These are phyloP conservation scores for Mucor piriformis DNA, from an alignment of 371 early-diverging fungal species.

Conservation along the genomic window DNA sequence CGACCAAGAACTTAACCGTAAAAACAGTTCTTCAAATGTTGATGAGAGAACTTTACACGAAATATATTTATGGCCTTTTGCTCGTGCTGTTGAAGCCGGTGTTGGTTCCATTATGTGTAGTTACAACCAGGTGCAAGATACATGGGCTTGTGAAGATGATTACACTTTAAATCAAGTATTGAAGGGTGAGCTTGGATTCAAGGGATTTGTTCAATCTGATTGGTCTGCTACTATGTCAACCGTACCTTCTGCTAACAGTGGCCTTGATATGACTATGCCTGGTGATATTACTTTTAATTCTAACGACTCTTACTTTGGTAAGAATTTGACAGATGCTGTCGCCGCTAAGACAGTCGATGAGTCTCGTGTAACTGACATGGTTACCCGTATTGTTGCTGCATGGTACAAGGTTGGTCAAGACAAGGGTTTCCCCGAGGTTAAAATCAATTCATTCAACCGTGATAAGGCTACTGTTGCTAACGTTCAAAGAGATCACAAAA, in stretches of 20 bases:
- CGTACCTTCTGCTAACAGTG: constrained; percentile 38
- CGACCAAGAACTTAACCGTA: constrained; percentile 50
- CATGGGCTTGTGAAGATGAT: constrained; percentile 57
- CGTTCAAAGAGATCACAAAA: constrained; percentile 46
- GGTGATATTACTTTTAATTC: constrained; percentile 35
- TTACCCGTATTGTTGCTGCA: constrained; percentile 57
- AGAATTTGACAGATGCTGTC: constrained; percentile 38
- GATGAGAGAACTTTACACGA: constrained; percentile 61
- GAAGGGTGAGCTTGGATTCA: constrained; percentile 55
- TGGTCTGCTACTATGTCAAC: constrained; percentile 41
- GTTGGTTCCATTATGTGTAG: constrained; percentile 61
- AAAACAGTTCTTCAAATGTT: constrained; percentile 33
- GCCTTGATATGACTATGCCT: constrained; percentile 69
- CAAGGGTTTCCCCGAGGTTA: constrained; percentile 42
- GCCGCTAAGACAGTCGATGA: constrained; percentile 29
- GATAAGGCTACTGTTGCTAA: constrained; percentile 29
- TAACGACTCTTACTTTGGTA: constrained; percentile 36
- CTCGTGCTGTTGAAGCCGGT: constrained; percentile 55
- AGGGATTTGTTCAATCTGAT: constrained; percentile 45
- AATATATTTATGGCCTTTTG: constrained; percentile 61
- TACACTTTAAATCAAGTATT: constrained; percentile 45
- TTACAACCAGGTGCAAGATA: constrained; percentile 56
- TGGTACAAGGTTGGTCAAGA: constrained; percentile 54
- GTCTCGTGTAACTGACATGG: constrained; percentile 57
- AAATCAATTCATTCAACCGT: constrained; percentile 30